phyloP scores from a whole-genome alignment of 306 rosid species.

The Trichosanthes cucumerina region DNA sequence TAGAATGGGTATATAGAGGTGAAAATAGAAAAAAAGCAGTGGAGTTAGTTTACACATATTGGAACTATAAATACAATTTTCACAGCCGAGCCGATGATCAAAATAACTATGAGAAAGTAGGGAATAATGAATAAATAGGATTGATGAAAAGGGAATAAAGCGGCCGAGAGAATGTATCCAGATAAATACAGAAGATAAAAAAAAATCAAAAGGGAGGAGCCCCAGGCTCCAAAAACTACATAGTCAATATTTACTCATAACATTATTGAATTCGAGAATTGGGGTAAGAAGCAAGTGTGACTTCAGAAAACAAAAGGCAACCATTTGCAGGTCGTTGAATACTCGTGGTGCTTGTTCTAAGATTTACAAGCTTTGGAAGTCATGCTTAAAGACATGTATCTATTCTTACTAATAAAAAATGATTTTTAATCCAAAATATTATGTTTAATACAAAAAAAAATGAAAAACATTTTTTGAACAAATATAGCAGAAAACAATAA shows the following conservation, averaged over 20 bases:
- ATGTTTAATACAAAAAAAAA: background rate
- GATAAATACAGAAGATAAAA: background rate
- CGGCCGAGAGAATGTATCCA: background rate
- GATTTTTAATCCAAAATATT: background rate
- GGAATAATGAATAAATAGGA: background rate
- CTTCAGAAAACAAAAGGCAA: background rate
- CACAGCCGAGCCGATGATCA: background rate
- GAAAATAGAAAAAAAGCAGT: background rate
- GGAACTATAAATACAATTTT: background rate
- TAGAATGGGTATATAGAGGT: background rate
- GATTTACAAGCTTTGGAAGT: background rate
- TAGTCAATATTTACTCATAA: background rate
- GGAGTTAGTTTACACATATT: background rate
- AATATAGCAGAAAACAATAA: background rate
- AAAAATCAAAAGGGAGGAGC: background rate
- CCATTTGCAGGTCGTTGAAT: background rate
- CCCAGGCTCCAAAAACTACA: background rate
- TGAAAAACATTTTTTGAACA: background rate
- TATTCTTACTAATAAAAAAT: background rate
- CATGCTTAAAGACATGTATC: background rate
- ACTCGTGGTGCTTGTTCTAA: background rate
- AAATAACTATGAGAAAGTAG: background rate
- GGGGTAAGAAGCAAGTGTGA: background rate
- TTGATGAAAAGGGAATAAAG: background rate
- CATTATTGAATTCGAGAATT: background rate